phyloP scores from a whole-genome alignment of 805 yeast genomes.

The Candida nanaspora region DNA sequence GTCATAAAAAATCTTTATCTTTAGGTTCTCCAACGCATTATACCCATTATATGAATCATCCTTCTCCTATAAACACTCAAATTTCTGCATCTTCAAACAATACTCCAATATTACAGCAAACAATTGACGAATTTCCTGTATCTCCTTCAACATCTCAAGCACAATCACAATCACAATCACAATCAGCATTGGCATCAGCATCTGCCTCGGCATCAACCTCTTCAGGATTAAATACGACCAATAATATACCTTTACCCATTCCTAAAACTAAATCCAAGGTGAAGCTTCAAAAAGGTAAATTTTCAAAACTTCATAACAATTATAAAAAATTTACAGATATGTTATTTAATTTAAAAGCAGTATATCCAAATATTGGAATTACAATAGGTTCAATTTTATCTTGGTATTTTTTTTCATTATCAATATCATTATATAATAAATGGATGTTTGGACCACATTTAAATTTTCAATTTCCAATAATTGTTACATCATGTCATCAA shows the following conservation, averaged over 20 bases:
- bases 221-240: no score
- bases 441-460: slow-evolving; percentile 93
- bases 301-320: not conserved
- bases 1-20: not conserved
- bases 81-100: no score
- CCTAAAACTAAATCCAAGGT: no score
- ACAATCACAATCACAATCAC: no score
- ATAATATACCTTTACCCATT: no score
- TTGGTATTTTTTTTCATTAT: slow-evolving; percentile 66
- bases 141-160: no score
- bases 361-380: slow-evolving; percentile 21
- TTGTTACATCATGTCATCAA: slow-evolving; percentile 85
- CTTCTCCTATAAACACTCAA: no score
- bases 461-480: slow-evolving; percentile 74
- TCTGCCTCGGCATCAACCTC: no score
- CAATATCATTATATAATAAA: slow-evolving; percentile 79
- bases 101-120: no score
- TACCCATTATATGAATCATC: not conserved
- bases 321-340: not conserved
- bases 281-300: not conserved
- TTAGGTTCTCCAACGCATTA: not conserved
- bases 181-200: no score
- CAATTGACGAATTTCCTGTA: no score
- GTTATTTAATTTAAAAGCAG: not conserved
- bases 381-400: slow-evolving; percentile 21